Evolutionary conservation across 2,329 filamentous ascomycete species (phyloP).

Genomic region (Gyromitra esculenta): DNA sequence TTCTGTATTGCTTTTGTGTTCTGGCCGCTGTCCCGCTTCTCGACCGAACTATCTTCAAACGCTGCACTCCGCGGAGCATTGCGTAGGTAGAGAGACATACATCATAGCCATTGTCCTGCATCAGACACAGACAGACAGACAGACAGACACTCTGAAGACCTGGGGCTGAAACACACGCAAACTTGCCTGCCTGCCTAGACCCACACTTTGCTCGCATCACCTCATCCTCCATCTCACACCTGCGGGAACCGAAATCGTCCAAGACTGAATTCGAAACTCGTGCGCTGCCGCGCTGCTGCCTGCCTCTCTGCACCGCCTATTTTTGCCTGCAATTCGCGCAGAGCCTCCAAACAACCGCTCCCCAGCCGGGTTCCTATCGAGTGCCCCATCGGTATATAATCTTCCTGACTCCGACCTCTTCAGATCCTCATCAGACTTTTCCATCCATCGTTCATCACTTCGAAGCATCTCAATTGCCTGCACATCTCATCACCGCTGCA

Average conservation of each 20-base stretch:
- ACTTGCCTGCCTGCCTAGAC: constrained; percentile 35
- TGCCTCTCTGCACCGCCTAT: constrained; percentile 47
- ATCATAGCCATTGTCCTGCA: constrained; percentile 44
- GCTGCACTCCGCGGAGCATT: constrained; percentile 44
- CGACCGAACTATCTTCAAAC: constrained; percentile 44
- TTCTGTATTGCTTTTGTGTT: constrained; percentile 50
- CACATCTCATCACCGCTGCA: constrained; percentile 19
- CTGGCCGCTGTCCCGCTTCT: constrained; percentile 45
- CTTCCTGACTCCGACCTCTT: constrained; percentile 42
- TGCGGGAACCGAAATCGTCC: constrained; percentile 42
- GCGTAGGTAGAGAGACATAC: constrained; percentile 29
- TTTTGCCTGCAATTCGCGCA: constrained; percentile 50
- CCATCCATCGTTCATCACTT: constrained; percentile 24
- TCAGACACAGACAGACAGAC: constrained; percentile 22
- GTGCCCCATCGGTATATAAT: constrained; percentile 39
- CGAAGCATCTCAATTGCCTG: constrained; percentile 25
- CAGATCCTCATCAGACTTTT: constrained; percentile 36
- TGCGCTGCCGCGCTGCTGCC: constrained; percentile 32
- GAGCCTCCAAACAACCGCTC: constrained; percentile 46
- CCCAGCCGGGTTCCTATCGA: constrained; percentile 30
- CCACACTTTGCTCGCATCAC: constrained; percentile 35
- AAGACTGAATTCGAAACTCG: constrained; percentile 49
- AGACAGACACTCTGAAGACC: neutral
- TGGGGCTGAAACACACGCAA: constrained; percentile 55
- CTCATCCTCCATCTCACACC: constrained; percentile 44